Evolutionary conservation across 306 rosid species (phyloP), one percentile per base, ranked within the genome.

Genomic region (Abrus pulchellus): DNA sequence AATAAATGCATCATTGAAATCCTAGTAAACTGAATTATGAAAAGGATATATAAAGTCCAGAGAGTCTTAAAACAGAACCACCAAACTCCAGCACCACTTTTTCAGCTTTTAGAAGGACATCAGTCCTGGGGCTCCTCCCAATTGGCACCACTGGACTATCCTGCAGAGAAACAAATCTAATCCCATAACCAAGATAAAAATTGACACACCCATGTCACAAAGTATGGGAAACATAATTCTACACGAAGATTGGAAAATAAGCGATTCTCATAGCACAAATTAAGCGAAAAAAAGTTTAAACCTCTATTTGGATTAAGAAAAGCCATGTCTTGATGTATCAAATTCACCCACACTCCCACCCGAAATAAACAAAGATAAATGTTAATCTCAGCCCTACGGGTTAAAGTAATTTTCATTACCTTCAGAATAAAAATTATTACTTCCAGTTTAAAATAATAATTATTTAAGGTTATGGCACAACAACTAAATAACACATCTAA

Each of bases 1-100:
- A 49, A 72, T 72, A 8, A 68, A 68, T 61, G 67, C 63, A 44
- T 11, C 8, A 38, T 69, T 55, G 47, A 20, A 77, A 52, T 68
- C 79, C 62, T 70, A 67, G 68, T 13, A 74, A 75, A 78, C 56
- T 9, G n/a, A 82, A 70, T 78, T 76, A 65, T 50, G 49, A 74
- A 75, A 91, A 90, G 98, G 98, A 94, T 94, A 92, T 94, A 82
- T 95, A 95, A 81, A 95, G 99, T 77, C 88, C 99, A 28, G 96
- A 89, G 84, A 95, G 88, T 85, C 98, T 90, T 52, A 95, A 85
- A 68, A 95, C 89, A 55, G 92, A 92, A 34, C 99, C 98, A 27
- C 96, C 96, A 77, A 71, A 78, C 86, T 91, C 98, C 59, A 89
- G 78, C 72, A 93, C 98, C 1, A 89, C 87, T 1, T 86, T 89